These are phyloP conservation scores for Alternaria atra DNA, from an alignment of 2,329 filamentous ascomycete genomes.

Conservation along the genomic window DNA sequence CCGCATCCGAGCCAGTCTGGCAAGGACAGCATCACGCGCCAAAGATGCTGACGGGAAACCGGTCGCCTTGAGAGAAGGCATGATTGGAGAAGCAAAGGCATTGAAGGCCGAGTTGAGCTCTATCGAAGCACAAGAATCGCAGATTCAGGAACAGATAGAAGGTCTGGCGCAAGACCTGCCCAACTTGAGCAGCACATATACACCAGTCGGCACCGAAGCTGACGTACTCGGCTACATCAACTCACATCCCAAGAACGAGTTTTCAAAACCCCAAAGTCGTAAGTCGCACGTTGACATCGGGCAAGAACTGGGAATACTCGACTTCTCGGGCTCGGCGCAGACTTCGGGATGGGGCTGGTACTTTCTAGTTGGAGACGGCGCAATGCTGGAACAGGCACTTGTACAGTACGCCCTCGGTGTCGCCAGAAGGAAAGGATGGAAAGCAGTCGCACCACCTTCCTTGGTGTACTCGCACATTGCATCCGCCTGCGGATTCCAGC, in stretches of 20 bases:
- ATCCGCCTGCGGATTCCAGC: constrained; percentile 91
- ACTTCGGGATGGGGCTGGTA: constrained; percentile 98
- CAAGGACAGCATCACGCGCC: constrained; percentile 51
- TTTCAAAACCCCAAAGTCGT: constrained; percentile 59
- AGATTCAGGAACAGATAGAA: constrained; percentile 72
- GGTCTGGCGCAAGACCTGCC: constrained; percentile 79
- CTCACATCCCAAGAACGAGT: constrained; percentile 62
- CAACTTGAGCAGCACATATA: constrained; percentile 81
- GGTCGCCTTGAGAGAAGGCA: constrained; percentile 57
- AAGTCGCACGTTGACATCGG: constrained; percentile 89
- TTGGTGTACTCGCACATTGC: constrained; percentile 93
- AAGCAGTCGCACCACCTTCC: constrained; percentile 81
- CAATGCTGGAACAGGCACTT: constrained; percentile 92
- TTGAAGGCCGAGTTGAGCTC: constrained; percentile 70
- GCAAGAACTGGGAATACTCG: constrained; percentile 83
- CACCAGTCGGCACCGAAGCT: constrained; percentile 74
- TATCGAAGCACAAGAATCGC: constrained; percentile 70
- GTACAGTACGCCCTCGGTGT: constrained; percentile 83
- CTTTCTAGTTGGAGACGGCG: constrained; percentile 89
- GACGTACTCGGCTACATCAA: constrained; percentile 81
- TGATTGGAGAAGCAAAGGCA: constrained; percentile 70
- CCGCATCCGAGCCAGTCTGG: constrained; percentile 63
- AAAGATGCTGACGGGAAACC: constrained; percentile 41
- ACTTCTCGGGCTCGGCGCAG: constrained; percentile 83
- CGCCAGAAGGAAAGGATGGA: constrained; percentile 79